Percentiles rank a stretch among this genome's conserved stretches.
These are phyloP conservation scores for Trametes meyenii DNA, from an alignment of 768 basidiomycete species.

Conservation along the genomic window DNA sequence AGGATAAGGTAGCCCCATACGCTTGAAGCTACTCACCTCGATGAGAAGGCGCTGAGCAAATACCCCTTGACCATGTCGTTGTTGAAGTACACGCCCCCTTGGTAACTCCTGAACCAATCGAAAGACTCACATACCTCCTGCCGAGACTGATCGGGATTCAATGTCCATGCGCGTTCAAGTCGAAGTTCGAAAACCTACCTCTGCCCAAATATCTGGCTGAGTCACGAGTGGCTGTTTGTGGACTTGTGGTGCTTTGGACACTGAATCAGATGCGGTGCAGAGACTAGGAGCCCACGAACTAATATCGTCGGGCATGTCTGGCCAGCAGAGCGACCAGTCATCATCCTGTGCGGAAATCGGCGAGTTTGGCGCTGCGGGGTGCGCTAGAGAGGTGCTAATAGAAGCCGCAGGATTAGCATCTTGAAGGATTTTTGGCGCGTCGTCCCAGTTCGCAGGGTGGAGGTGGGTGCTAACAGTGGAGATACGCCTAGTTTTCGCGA, in stretches of 20 bases:
- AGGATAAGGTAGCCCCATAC: not conserved
- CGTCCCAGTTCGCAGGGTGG: too few species aligned
- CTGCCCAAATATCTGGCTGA: conserved; percentile 48
- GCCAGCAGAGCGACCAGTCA: too few species aligned
- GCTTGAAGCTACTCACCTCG: conserved; percentile 49
- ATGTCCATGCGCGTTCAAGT: not conserved
- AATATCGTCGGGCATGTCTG: too few species aligned
- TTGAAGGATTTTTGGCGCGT: too few species aligned
- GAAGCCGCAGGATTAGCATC: too few species aligned
- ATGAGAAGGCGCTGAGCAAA: conserved; percentile 69
- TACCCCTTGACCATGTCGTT: conserved; percentile 72
- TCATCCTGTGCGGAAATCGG: too few species aligned
- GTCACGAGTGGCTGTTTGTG: conserved; percentile 22
- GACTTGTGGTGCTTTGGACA: not conserved
- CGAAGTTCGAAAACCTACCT: conserved; percentile 35
- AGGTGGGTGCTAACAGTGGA: too few species aligned
- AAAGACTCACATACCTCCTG: conserved; percentile 85
- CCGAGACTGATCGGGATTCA: conserved; percentile 55
- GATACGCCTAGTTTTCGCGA: not conserved
- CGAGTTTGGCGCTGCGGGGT: too few species aligned
- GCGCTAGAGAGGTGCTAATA: too few species aligned
- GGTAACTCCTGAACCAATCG: conserved; percentile 75
- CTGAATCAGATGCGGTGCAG: not conserved
- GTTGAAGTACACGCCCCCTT: conserved; percentile 74
- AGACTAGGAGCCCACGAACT: too few species aligned